phyloP scores from a whole-genome alignment of 1,284 basidiomycete genomes.

The Leccinum huronense region DNA sequence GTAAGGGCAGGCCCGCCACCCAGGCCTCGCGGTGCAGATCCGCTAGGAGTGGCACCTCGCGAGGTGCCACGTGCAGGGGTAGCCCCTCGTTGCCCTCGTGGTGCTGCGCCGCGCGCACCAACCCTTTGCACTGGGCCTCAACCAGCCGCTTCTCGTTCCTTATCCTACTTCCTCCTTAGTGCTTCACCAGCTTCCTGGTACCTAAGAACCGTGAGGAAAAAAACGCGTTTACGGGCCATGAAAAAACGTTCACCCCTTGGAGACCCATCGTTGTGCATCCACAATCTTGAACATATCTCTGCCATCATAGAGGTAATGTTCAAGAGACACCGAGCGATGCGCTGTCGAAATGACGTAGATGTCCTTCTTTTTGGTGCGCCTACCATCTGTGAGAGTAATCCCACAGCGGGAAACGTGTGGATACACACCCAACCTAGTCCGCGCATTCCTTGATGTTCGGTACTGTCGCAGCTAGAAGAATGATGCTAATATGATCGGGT shows the following conservation, averaged over 20 bases:
- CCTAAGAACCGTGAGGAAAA: conserved; percentile 39
- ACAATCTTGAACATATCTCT: conserved; percentile 93
- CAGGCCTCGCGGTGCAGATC: conserved; percentile 41
- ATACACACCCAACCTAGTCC: conserved; percentile 95
- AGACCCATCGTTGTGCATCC: conserved; percentile 79
- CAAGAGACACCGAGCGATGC: conserved; percentile 94
- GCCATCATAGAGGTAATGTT: conserved; percentile 95
- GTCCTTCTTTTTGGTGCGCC: conserved; percentile 98
- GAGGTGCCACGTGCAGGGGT: conserved; percentile 45
- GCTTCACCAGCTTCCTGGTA: conserved; percentile 91
- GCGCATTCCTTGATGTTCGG: conserved; percentile 99
- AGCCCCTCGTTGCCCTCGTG: conserved; percentile 55
- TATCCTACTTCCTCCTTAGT: conserved; percentile 91
- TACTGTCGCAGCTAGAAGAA: conserved; percentile 95
- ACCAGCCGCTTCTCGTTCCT: conserved; percentile 93
- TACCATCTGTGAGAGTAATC: conserved; percentile 33
- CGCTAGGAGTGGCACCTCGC: conserved; percentile 47
- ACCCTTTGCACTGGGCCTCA: conserved; percentile 77
- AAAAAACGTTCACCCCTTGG: conserved; percentile 56
- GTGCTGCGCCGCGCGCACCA: conserved; percentile 70
- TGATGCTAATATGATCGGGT: conserved; percentile 95
- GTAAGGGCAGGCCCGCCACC: conserved; percentile 58
- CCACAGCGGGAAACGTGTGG: conserved; percentile 9
- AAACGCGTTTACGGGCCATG: conserved; percentile 1
- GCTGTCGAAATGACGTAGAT: conserved; percentile 99